Percentiles rank a stretch among this genome's conserved stretches.
These are phyloP conservation scores for Lizonia empirigonia DNA, from an alignment of 2,329 filamentous ascomycete species.

Conservation along the genomic window DNA sequence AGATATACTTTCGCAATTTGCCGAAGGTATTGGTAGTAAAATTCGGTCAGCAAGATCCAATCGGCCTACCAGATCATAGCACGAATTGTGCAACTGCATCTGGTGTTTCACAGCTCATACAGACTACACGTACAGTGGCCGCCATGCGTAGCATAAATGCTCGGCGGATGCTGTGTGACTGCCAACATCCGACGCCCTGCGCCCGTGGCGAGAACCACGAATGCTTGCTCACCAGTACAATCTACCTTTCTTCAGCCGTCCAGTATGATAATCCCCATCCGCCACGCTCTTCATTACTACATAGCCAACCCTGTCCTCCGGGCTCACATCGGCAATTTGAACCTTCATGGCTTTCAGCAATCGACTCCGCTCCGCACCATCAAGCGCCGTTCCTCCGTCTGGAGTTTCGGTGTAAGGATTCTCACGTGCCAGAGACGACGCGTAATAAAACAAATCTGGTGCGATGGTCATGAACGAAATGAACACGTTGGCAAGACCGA, in stretches of 20 bases:
- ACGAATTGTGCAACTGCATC: neutral
- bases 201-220: neutral
- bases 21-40: neutral
- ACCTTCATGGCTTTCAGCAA: conserved; percentile 26
- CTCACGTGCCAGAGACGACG: conserved; percentile 26
- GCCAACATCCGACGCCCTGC: neutral
- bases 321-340: conserved; percentile 27
- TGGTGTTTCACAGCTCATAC: neutral
- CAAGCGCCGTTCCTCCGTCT: conserved; percentile 19
- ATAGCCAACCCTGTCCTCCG: conserved; percentile 22
- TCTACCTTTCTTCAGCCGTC: neutral
- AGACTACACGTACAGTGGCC: neutral
- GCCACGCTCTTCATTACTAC: conserved; percentile 23
- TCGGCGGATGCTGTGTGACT: neutral
- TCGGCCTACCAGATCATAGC: neutral
- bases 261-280: neutral
- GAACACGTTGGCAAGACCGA: neutral
- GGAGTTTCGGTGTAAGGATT: conserved; percentile 26
- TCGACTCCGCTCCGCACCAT: conserved; percentile 26
- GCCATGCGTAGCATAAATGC: neutral
- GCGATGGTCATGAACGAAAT: conserved; percentile 10
- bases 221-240: neutral
- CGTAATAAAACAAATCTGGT: conserved; percentile 30
- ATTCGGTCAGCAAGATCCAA: neutral
- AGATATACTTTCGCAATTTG: neutral